These are phyloP conservation scores for Populus tremula DNA, from an alignment of 345 rosid genomes.

Conservation along the genomic window DNA sequence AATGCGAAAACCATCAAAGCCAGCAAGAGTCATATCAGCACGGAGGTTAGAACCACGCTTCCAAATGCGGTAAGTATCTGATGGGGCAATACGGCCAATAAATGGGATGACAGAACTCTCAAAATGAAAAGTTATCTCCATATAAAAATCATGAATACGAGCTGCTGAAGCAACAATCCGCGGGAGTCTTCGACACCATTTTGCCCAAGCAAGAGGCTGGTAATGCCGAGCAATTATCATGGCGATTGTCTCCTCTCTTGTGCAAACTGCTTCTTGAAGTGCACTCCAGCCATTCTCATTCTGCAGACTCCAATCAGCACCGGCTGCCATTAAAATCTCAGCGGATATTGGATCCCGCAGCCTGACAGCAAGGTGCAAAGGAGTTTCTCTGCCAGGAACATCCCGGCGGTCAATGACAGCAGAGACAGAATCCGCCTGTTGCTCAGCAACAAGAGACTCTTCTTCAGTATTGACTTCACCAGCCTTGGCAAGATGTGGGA, in stretches of 20 bases:
- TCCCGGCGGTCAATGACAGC: constrained; percentile 80
- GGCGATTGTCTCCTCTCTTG: constrained; percentile 87
- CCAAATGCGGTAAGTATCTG: constrained; percentile 98
- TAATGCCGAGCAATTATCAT: constrained; percentile 87
- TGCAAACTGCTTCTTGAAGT: constrained; percentile 97
- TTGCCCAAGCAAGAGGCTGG: constrained; percentile 99
- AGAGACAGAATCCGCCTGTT: constrained; percentile 68
- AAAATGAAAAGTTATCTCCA: constrained; percentile 97
- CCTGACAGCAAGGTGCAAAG: constrained; percentile 96
- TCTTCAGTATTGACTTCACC: constrained; percentile 79
- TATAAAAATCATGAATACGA: constrained; percentile 87
- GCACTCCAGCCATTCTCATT: constrained; percentile 99
- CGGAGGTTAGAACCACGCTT: constrained; percentile 97
- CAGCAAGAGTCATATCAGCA: constrained; percentile 97
- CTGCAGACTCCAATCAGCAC: constrained; percentile 98
- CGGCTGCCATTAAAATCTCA: constrained; percentile 85
- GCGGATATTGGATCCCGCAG: constrained; percentile 71
- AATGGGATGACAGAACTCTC: constrained; percentile 98
- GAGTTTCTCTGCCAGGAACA: constrained; percentile 92
- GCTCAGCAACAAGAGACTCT: constrained; percentile 73
- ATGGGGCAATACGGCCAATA: constrained; percentile 94
- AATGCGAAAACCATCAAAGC: constrained; percentile 94
- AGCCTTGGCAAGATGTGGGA: constrained; percentile 76
- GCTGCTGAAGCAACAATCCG: constrained; percentile 78
- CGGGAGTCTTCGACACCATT: constrained; percentile 98